Base-by-base conservation (phyloP, 2,329 filamentous ascomycete genomes). In the Lasiodiplodia hormozganensis region DNA sequence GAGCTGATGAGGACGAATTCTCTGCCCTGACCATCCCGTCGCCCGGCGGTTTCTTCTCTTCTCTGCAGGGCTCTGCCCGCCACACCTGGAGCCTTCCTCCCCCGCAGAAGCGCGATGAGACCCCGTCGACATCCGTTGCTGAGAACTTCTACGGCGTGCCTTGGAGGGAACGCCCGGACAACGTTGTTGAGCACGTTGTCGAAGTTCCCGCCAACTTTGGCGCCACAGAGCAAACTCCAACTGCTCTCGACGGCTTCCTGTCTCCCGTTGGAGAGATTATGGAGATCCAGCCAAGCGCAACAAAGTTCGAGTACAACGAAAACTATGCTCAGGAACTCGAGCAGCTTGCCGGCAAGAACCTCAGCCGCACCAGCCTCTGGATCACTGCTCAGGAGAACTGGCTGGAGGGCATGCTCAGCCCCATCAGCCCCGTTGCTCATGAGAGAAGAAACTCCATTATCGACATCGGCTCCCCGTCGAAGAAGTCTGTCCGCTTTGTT, bases 91-190 rank as follows among this genome's bases (percentile, higher is more conserved):
- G 93, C 74, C 82, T 90, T 11, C 65, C 69, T 23, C 75, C 74
- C 62, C 72, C 70, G 31, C 75, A 77, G 16, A 52, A 38, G n/a
- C 47, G 36, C 7, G 79, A 80, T 12, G 77, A 78, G 3, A 88
- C 89, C 0, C 94, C 94, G 1, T 95, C 93, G 0, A 97, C 95
- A 1, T 93, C 93, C 36, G 94, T 91, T n/a, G 95, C 95, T 11
- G 93, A 97, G 77, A 89, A 91, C 71, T 98, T 97, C 75, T 98
- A 98, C 81, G 90, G 91, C 71, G 86, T 91, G 34, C 94, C 94
- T 3, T 97, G 94, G 90, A 86, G 67, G 11, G 58, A 68, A 21
- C 36, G 64, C 18, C 60, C 60, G 4, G 64, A 65, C 40, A 51
- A 60, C 21, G 64, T 69, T 38, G 54, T 66, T 11, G 68, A 69